A percentile compares a stretch with the other conserved stretches of the same genome.
Evolutionary conservation across 2,329 filamentous ascomycete species (phyloP).

Genomic region (Colletotrichum costaricense): DNA sequence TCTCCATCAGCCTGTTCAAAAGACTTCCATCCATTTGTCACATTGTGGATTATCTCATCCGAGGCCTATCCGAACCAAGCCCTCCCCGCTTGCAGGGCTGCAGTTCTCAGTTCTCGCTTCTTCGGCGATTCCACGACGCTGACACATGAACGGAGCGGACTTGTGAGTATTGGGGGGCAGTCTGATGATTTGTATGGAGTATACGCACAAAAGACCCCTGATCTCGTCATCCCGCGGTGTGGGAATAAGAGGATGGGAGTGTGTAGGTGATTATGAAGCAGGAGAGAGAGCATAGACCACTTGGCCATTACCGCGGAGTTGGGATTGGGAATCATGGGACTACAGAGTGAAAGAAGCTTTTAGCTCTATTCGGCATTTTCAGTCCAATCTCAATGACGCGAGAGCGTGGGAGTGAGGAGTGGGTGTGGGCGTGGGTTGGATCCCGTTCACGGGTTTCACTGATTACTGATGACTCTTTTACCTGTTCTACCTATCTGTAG

Average conservation of each 20-base stretch:
- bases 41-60: not conserved
- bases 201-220: not conserved
- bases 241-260: not conserved
- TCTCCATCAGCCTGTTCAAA: not conserved
- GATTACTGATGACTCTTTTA: not conserved
- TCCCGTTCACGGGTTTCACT: not conserved
- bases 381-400: constrained; percentile 1
- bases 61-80: not conserved
- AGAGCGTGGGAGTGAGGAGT: not conserved
- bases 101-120: not conserved
- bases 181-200: not conserved
- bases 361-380: constrained; percentile 4
- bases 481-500: not conserved
- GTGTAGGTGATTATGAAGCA: not conserved
- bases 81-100: constrained; percentile 25
- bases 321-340: constrained; percentile 19
- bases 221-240: not conserved
- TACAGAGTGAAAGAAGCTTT: not conserved
- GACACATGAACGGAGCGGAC: not conserved
- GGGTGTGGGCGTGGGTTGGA: not conserved
- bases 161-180: not conserved
- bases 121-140: constrained; percentile 17
- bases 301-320: constrained; percentile 6
- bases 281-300: constrained; percentile 2
- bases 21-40: not conserved